Conservation (phyloP, 1,284 basidiomycete genomes). For the Lignosus rhinocerotis region DNA sequence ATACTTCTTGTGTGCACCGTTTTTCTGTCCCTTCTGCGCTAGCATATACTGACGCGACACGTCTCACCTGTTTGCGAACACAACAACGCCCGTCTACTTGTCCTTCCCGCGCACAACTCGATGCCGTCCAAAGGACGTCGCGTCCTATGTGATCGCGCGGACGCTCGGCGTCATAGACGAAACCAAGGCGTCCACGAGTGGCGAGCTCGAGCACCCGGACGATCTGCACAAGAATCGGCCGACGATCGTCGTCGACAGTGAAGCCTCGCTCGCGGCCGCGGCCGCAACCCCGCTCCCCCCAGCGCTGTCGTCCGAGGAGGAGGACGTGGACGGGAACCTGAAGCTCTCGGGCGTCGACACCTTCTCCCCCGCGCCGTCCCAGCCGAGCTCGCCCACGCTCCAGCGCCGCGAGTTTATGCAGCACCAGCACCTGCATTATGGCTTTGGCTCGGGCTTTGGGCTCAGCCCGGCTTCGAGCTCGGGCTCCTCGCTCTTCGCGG, state of each 20-base stretch:
- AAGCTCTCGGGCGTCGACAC: constrained; percentile 68
- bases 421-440: constrained; percentile 24
- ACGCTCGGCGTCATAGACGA: constrained; percentile 76
- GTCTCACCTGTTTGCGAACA: background rate
- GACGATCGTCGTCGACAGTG: constrained; percentile 27
- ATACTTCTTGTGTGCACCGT: constrained; percentile 53
- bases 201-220: constrained; percentile 28
- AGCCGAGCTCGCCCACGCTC: constrained; percentile 63
- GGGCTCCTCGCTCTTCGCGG: background rate
- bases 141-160: constrained; percentile 80
- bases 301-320: constrained; percentile 45
- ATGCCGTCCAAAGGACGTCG: constrained; percentile 56
- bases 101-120: background rate
- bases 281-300: constrained; percentile 26
- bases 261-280: constrained; percentile 7
- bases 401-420: constrained; percentile 33
- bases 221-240: constrained; percentile 19
- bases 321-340: constrained; percentile 45
- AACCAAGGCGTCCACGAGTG: constrained; percentile 67
- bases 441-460: background rate
- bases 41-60: background rate
- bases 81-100: background rate
- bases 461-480: constrained; percentile 1
- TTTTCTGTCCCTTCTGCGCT: background rate
- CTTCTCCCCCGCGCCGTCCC: constrained; percentile 68